Evolutionary conservation across 306 rosid species (phyloP).

Genomic region (Dryas drummondii): DNA sequence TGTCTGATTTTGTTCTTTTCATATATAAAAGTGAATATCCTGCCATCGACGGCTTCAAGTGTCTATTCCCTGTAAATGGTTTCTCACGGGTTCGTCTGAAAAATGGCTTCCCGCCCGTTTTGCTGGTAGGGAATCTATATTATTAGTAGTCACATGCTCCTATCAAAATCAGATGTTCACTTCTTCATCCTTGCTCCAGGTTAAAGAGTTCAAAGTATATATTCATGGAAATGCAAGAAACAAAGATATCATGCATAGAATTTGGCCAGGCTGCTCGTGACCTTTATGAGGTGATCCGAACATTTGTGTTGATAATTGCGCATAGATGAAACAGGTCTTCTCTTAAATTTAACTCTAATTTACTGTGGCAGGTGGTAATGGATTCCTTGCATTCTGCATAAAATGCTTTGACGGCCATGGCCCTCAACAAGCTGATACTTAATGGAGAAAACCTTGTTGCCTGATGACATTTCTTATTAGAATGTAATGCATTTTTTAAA

Average conservation of each 20-base stretch:
- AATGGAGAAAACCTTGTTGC: background rate
- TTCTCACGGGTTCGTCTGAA: constrained; percentile 53
- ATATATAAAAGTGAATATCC: constrained; percentile 62
- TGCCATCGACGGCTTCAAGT: constrained; percentile 61
- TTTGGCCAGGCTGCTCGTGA: constrained; percentile 72
- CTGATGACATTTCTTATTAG: background rate
- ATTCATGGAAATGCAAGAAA: constrained; percentile 58
- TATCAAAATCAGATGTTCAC: background rate
- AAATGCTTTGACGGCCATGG: background rate
- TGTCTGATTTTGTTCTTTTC: background rate
- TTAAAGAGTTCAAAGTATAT: constrained; percentile 67
- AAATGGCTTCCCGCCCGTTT: constrained; percentile 54
- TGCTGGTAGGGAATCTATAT: constrained; percentile 43
- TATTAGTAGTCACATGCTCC: background rate
- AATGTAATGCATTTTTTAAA: background rate
- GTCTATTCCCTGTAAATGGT: constrained; percentile 63
- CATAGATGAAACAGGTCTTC: background rate
- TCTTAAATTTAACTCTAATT: background rate
- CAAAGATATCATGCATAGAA: constrained; percentile 36
- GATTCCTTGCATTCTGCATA: background rate
- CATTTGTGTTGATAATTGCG: background rate
- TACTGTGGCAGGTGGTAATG: background rate
- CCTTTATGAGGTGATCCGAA: background rate
- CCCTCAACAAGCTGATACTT: background rate
- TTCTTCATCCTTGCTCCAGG: constrained; percentile 39